A percentile compares a stretch with the other conserved stretches of the same genome.
Conservation (phyloP, 1,284 basidiomycete genomes). For the Melampsora abietis-canadensis region DNA sequence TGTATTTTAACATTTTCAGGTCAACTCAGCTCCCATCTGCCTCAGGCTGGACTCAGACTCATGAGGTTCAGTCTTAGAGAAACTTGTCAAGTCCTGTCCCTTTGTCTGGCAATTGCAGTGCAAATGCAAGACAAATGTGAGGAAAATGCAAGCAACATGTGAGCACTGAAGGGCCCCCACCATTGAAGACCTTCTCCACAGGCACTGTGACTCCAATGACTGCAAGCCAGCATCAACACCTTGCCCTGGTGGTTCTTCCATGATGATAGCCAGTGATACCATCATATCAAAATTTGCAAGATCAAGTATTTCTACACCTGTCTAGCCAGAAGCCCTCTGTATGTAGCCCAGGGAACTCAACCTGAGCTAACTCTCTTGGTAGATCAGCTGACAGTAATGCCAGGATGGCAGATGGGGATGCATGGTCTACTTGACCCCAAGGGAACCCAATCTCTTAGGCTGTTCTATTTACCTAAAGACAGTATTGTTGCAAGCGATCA, state of each 20-base stretch:
- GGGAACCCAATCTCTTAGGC: background rate
- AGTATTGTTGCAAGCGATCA: background rate
- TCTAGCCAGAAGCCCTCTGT: background rate
- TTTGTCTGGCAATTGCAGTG: too few relatives aligned
- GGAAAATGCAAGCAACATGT: too few relatives aligned
- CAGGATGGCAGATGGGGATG: slow-evolving; percentile 14
- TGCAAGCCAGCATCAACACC: slow-evolving; percentile 5
- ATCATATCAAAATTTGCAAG: background rate
- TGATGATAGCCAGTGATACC: too few relatives aligned
- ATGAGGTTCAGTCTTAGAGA: too few relatives aligned
- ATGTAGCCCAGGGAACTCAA: background rate
- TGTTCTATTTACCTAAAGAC: background rate
- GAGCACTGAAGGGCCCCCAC: too few relatives aligned
- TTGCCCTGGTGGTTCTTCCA: background rate
- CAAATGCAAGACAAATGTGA: too few relatives aligned
- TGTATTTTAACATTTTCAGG: too few relatives aligned
- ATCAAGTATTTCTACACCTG: background rate
- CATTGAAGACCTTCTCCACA: too few relatives aligned
- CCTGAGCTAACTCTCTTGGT: slow-evolving; percentile 8
- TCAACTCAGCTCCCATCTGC: too few relatives aligned
- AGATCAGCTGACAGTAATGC: slow-evolving; percentile 9
- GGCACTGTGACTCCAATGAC: too few relatives aligned
- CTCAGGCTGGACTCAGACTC: too few relatives aligned
- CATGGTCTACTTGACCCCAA: slow-evolving; percentile 16
- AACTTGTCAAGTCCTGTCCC: too few relatives aligned